These are phyloP conservation scores for Brassica hybrid DNA, from an alignment of 441 rosid species.

Conservation along the genomic window DNA sequence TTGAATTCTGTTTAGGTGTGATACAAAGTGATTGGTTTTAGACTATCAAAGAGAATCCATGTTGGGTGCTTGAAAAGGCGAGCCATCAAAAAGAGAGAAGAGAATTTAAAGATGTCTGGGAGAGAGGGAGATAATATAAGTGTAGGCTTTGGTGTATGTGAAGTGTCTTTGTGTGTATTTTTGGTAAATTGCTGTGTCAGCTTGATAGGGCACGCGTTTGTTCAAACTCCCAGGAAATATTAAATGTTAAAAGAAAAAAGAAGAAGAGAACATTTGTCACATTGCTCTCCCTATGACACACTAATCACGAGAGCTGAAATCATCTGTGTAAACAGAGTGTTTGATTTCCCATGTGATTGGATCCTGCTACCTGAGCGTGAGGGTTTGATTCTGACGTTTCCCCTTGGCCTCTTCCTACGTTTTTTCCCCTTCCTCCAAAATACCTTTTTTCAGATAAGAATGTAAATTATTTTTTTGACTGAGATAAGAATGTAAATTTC, in stretches of 20 bases:
- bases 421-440: background rate
- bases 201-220: slow-evolving; percentile 46
- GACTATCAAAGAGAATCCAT: slow-evolving; percentile 47
- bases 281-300: slow-evolving; percentile 19
- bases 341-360: slow-evolving; percentile 27
- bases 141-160: slow-evolving; percentile 43
- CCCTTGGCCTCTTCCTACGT: slow-evolving; percentile 31
- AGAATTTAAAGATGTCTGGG: background rate
- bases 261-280: slow-evolving; percentile 38
- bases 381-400: slow-evolving; percentile 36
- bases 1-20: slow-evolving; percentile 27
- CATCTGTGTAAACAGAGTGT: slow-evolving; percentile 15
- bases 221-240: slow-evolving; percentile 43
- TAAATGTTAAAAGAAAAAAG: slow-evolving; percentile 23
- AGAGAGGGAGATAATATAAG: slow-evolving; percentile 21
- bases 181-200: slow-evolving; percentile 45
- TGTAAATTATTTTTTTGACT: too few relatives aligned
- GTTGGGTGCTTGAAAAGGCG: slow-evolving; percentile 47
- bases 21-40: slow-evolving; percentile 43
- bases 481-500: too few relatives aligned
- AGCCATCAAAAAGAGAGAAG: slow-evolving; percentile 38
- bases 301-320: slow-evolving; percentile 34
- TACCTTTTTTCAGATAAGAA: too few relatives aligned
- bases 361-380: slow-evolving; percentile 23
- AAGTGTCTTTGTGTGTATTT: slow-evolving; percentile 39